A percentile compares a stretch with the other conserved stretches of the same genome.
Conservation (phyloP, 2,329 filamentous ascomycete species). For the Aureobasidium namibiae region DNA sequence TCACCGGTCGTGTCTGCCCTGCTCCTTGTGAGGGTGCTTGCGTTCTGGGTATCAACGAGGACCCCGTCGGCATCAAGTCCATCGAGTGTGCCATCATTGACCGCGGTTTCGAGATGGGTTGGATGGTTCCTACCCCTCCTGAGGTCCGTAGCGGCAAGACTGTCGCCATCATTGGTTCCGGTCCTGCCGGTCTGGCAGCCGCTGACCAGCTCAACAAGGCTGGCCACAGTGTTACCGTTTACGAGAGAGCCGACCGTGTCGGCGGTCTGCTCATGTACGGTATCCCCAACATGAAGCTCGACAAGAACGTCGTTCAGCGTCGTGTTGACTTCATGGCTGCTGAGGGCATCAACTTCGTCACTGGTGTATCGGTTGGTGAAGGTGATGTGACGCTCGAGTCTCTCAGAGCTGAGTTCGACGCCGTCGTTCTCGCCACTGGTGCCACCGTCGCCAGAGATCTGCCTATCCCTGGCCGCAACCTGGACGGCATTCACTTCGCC, state of each 20-base stretch:
- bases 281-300: slow-evolving; percentile 99
- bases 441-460: slow-evolving; percentile 89
- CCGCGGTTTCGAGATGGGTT: slow-evolving; percentile 93
- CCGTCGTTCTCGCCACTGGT: slow-evolving; percentile 84
- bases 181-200: slow-evolving; percentile 79
- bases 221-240: slow-evolving; percentile 81
- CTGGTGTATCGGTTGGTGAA: slow-evolving; percentile 69
- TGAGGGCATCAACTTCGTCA: slow-evolving; percentile 78
- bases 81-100: slow-evolving; percentile 98
- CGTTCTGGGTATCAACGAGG: slow-evolving; percentile 92
- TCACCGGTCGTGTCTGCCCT: slow-evolving; percentile 93
- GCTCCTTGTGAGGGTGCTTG: slow-evolving; percentile 95
- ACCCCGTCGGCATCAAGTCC: slow-evolving; percentile 95
- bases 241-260: slow-evolving; percentile 82
- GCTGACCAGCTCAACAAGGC: slow-evolving; percentile 93
- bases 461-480: slow-evolving; percentile 78
- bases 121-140: slow-evolving; percentile 83
- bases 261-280: slow-evolving; percentile 97
- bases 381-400: slow-evolving; percentile 59
- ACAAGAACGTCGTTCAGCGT: slow-evolving; percentile 94
- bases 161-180: slow-evolving; percentile 82
- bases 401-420: slow-evolving; percentile 66
- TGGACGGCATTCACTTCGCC: slow-evolving; percentile 87
- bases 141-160: slow-evolving; percentile 77
- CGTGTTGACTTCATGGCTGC: slow-evolving; percentile 90